A percentile compares a stretch with the other conserved stretches of the same genome.
Evolutionary conservation across 1,284 basidiomycete species (phyloP).

Genomic region (Inonotus obliquus): DNA sequence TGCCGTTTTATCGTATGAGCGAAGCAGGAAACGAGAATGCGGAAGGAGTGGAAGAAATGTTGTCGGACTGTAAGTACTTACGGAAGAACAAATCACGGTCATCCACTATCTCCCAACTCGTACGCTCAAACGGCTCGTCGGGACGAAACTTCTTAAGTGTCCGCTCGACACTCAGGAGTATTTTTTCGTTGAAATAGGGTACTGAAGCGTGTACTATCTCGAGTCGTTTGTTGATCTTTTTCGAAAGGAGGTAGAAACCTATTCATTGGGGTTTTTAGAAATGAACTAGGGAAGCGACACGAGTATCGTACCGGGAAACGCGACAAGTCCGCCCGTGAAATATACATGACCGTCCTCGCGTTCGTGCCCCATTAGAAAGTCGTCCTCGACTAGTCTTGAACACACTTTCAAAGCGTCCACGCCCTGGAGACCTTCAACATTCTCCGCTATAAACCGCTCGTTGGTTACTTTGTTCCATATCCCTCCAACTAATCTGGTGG

Average conservation of each 20-base stretch:
- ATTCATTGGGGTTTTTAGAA: neutral
- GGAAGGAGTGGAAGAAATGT: neutral
- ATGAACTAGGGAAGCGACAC: neutral
- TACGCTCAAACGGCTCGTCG: conserved; percentile 36
- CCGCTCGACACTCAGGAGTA: conserved; percentile 37
- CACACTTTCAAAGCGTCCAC: conserved; percentile 31
- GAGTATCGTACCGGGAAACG: conserved; percentile 30
- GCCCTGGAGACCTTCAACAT: conserved; percentile 22
- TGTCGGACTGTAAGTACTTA: conserved; percentile 19
- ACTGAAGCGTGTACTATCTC: conserved; percentile 31
- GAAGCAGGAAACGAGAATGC: neutral
- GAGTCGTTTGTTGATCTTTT: conserved; percentile 35
- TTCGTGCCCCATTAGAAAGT: conserved; percentile 37
- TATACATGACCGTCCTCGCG: conserved; percentile 35
- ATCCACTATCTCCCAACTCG: conserved; percentile 39
- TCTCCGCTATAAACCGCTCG: conserved; percentile 25
- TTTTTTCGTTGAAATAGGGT: conserved; percentile 39
- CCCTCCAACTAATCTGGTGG: conserved; percentile 21
- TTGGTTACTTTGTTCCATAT: conserved; percentile 35
- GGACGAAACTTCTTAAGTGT: conserved; percentile 36
- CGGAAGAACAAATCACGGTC: conserved; percentile 34
- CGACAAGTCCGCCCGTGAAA: conserved; percentile 36
- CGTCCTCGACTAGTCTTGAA: conserved; percentile 33
- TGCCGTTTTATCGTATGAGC: neutral
- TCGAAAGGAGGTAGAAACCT: conserved; percentile 35